Evolutionary conservation across 306 rosid genomes (phyloP).

Genomic region (Hippophae gyantsensis): DNA sequence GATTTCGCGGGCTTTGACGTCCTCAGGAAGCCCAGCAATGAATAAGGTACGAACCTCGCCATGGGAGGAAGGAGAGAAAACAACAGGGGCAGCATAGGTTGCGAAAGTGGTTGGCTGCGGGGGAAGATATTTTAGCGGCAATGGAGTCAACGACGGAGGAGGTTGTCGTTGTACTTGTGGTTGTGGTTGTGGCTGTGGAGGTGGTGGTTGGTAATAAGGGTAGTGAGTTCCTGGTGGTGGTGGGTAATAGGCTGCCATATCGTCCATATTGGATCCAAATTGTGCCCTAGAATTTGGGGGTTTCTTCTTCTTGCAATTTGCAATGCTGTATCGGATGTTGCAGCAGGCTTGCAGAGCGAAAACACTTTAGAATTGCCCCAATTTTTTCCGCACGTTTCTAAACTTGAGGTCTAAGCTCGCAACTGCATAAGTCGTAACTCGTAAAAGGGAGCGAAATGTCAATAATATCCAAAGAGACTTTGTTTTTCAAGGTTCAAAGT

Average conservation of each 20-base stretch:
- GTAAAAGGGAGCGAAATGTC: no score
- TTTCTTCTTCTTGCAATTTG: background rate
- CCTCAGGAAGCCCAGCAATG: constrained; percentile 86
- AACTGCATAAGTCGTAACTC: no score
- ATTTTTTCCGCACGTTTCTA: no score
- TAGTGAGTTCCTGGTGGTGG: constrained; percentile 48
- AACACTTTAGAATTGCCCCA: no score
- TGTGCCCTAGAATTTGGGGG: constrained; percentile 25
- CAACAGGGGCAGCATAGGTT: constrained; percentile 18
- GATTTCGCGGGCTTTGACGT: constrained; percentile 80
- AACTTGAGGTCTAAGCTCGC: no score
- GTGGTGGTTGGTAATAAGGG: constrained; percentile 49
- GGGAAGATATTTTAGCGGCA: constrained; percentile 30
- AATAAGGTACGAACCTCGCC: constrained; percentile 86
- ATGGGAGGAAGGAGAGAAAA: background rate
- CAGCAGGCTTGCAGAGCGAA: no score
- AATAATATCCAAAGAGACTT: no score
- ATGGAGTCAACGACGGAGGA: constrained; percentile 26
- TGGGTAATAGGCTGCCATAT: constrained; percentile 62
- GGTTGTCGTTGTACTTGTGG: constrained; percentile 27
- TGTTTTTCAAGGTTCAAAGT: no score
- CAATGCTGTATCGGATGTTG: no score
- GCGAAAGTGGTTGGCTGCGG: constrained; percentile 34
- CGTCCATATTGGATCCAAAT: constrained; percentile 49
- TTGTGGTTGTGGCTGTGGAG: constrained; percentile 29